Percentiles rank a stretch among this genome's conserved stretches.
Evolutionary conservation across 2,329 filamentous ascomycete species (phyloP).

Genomic region (Lasiodiplodia gonubiensis): DNA sequence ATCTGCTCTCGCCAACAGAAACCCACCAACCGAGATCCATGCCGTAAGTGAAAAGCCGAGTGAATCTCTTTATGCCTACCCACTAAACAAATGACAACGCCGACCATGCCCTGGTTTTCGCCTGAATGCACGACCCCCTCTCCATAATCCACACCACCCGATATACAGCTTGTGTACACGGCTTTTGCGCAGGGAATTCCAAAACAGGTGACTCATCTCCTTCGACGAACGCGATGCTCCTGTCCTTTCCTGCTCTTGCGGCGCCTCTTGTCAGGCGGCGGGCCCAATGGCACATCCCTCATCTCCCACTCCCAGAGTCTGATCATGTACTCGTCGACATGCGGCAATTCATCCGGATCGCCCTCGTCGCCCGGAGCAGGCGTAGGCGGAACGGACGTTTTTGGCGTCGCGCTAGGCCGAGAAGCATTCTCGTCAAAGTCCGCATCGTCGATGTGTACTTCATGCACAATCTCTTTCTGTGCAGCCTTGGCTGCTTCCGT

Average conservation of each 20-base stretch:
- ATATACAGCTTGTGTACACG: background rate
- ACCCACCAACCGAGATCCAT: background rate
- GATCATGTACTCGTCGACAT: constrained; percentile 29
- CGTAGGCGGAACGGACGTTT: constrained; percentile 28
- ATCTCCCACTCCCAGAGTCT: constrained; percentile 27
- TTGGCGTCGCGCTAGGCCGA: constrained; percentile 34
- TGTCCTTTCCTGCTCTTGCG: constrained; percentile 23
- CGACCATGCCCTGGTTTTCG: constrained; percentile 20
- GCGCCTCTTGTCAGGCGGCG: constrained; percentile 27
- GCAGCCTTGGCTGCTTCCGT: constrained; percentile 85
- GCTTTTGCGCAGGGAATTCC: background rate
- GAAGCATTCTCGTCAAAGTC: constrained; percentile 44
- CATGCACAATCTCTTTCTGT: constrained; percentile 80
- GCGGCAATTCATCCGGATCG: constrained; percentile 8
- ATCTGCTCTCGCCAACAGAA: background rate
- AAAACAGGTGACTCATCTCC: background rate
- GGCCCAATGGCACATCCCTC: constrained; percentile 25
- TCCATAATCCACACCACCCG: background rate
- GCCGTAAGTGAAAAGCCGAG: background rate
- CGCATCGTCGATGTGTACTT: constrained; percentile 52
- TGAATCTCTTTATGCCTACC: background rate
- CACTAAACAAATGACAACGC: constrained; percentile 3
- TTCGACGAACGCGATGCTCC: constrained; percentile 27
- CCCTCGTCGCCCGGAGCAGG: constrained; percentile 3
- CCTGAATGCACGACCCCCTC: background rate